Percentiles rank a stretch among this genome's conserved stretches.
Conservation (phyloP, 2,329 filamentous ascomycete species). For the Magnaporthiopsis incrustans region DNA sequence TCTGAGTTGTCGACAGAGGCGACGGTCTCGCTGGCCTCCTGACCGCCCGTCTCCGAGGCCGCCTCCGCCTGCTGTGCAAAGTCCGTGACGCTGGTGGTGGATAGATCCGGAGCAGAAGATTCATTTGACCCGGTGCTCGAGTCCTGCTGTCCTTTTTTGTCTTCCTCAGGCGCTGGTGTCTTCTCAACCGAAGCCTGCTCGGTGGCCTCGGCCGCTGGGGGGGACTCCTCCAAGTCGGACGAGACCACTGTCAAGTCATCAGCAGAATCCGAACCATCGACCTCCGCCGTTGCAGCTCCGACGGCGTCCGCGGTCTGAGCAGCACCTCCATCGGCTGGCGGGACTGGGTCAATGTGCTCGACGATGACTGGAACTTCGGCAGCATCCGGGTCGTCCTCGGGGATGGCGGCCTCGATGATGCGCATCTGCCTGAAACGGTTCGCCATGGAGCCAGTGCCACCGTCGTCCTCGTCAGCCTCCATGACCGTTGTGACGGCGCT, state of each 20-base stretch:
- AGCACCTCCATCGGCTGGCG: background rate
- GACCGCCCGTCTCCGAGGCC: slow-evolving; percentile 7
- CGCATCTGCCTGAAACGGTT: slow-evolving; percentile 38
- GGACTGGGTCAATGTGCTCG: slow-evolving; percentile 19
- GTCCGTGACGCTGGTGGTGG: slow-evolving; percentile 6
- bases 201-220: background rate
- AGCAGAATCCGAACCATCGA: background rate
- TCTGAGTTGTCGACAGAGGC: background rate
- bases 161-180: background rate
- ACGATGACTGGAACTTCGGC: slow-evolving; percentile 31
- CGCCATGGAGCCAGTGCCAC: slow-evolving; percentile 14
- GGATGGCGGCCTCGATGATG: slow-evolving; percentile 46
- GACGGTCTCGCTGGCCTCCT: slow-evolving; percentile 17
- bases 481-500: slow-evolving; percentile 74
- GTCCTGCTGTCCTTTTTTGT: background rate
- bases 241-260: background rate
- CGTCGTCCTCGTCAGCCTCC: slow-evolving; percentile 75
- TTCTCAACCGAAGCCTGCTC: background rate
- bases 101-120: background rate
- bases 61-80: slow-evolving; percentile 10
- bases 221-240: background rate
- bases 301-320: background rate
- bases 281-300: background rate
- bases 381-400: slow-evolving; percentile 38
- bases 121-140: background rate